Percentiles rank a stretch among this genome's conserved stretches.
Evolutionary conservation across 176 grass and related monocot genomes (phyloP).

Genomic region (Cymbopogon citratus): DNA sequence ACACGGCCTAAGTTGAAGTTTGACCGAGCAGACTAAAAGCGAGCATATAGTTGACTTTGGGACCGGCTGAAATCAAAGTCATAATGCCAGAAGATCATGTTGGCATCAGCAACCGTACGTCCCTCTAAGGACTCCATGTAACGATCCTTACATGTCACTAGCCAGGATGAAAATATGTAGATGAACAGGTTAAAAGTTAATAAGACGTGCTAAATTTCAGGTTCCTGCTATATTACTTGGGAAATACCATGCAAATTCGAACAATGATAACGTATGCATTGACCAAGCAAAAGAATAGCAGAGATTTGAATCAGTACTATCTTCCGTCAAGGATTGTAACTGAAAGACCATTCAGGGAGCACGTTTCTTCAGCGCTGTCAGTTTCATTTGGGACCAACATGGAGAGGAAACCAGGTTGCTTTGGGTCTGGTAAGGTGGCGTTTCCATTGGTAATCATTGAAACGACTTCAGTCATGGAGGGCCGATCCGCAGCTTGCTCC

Average conservation of each 20-base stretch:
- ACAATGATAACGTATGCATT: neutral
- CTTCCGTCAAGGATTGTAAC: constrained; percentile 29
- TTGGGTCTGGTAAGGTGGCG: constrained; percentile 17
- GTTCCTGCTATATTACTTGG: neutral
- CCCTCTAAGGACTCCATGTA: neutral
- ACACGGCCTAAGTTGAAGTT: too few relatives aligned
- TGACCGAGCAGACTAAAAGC: neutral
- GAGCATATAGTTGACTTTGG: neutral
- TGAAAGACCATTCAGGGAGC: constrained; percentile 36
- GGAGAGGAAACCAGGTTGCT: constrained; percentile 48
- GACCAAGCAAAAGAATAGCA: neutral
- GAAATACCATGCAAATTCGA: neutral
- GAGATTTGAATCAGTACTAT: neutral
- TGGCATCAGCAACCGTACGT: neutral
- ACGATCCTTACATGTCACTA: neutral
- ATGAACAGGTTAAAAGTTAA: neutral
- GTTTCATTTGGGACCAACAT: constrained; percentile 9
- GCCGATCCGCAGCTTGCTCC: constrained; percentile 36
- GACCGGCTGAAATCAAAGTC: neutral
- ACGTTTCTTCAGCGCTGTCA: constrained; percentile 2
- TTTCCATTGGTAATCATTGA: constrained; percentile 36
- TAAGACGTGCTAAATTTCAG: neutral
- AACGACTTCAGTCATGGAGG: constrained; percentile 32
- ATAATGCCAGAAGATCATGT: neutral
- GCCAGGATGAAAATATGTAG: neutral